phyloP scores from a whole-genome alignment of 306 rosid genomes.

The Ceratonia siliqua region DNA sequence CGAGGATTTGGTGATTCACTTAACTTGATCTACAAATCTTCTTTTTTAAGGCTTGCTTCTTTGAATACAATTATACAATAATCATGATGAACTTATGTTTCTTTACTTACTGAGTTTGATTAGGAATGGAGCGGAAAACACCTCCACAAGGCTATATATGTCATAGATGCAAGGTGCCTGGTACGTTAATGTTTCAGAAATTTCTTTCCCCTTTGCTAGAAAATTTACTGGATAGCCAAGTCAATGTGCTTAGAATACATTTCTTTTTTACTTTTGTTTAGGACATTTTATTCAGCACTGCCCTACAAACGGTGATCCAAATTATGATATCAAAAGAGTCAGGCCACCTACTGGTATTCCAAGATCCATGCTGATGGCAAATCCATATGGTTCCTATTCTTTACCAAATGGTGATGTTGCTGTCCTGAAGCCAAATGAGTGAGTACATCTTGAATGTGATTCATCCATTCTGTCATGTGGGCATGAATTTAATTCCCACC shows the following conservation, averaged over 20 bases:
- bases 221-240: conserved; percentile 27
- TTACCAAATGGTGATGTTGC: conserved; percentile 93
- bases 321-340: conserved; percentile 76
- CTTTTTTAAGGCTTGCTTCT: conserved; percentile 2
- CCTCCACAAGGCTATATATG: conserved; percentile 97
- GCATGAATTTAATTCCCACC: conserved; percentile 3
- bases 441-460: conserved; percentile 34
- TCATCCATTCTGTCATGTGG: conserved; percentile 13
- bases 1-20: conserved; percentile 77
- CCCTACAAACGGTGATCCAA: conserved; percentile 95
- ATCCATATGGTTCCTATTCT: conserved; percentile 90
- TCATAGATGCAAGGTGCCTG: conserved; percentile 91
- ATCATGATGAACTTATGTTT: conserved; percentile 25
- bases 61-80: background rate
- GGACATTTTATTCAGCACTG: conserved; percentile 98
- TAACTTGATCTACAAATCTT: conserved; percentile 1
- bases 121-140: conserved; percentile 82
- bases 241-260: conserved; percentile 4
- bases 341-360: conserved; percentile 98
- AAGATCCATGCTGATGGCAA: conserved; percentile 91
- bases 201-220: conserved; percentile 12
- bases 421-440: conserved; percentile 94
- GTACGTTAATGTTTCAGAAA: conserved; percentile 52
- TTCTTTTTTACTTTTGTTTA: conserved; percentile 31
- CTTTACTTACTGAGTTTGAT: conserved; percentile 38